Evolutionary conservation across 768 basidiomycete genomes (phyloP), one percentile per base, ranked within the genome.

Genomic region (Lentinula guzmanii): DNA sequence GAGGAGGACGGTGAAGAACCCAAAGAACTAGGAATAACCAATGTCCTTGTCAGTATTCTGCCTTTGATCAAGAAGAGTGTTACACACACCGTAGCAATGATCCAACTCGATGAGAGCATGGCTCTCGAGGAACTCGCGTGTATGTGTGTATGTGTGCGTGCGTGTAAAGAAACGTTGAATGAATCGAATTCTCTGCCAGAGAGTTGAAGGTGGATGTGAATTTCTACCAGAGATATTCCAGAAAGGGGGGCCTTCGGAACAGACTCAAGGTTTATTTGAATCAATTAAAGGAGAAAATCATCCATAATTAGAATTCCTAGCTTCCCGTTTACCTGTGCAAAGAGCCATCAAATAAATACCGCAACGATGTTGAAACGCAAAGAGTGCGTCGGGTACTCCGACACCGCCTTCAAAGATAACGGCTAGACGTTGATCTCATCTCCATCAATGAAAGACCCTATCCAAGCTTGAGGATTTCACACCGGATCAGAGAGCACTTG

Each of bases 321-420:
- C n/a, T 87, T 63, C 48, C 76, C 75, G 63, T 86, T 84, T 63
- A 70, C 77, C 9, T 78, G 82, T 2, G 42, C 42, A 43, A 43
- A 43, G 42, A n/a, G n/a, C 13, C 42, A 43, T n/a, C 13, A 0
- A 13, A 16, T 43, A 28, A 28, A 13, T 39, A 39, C 1, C 37
- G 13, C 8, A 39, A 11, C 37, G 37, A 8, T 37, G 5, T 37
- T 11, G 37, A 11, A 37, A 11, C 37, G 37, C 37, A 1, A 1
- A 37, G 11, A 4, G 7, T 37, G 37, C 37, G 37, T 8, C 11
- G 8, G 37, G 11, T 37, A 37, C 37, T 37, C 37, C 37, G 37
- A 37, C 37, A 37, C 37, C 11, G 37, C 37, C 37, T 37, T 24
- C 24, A 24, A 24, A 24, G 24, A 24, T 24, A 24, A 24, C 24